Base-by-base conservation (phyloP, 768 basidiomycete species). In the Myochromella boudieri region DNA sequence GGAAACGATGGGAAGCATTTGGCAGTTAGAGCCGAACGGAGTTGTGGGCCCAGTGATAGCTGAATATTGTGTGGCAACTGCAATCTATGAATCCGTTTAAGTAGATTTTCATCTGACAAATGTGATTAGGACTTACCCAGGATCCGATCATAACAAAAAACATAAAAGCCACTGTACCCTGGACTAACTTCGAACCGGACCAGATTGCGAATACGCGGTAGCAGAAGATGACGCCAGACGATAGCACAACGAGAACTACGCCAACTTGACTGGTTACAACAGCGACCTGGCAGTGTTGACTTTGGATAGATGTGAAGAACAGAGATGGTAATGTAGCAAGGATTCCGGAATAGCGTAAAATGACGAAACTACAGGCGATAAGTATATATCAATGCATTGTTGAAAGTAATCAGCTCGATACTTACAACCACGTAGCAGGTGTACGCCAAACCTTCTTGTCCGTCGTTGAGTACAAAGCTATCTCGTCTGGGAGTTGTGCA, bases 121-220 rank as follows among this genome's bases (percentile, higher is more conserved):
- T n/a, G 18, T 17, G 1, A 6, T 34, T 25, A 20, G 11, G 22
- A 28, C 61, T 38, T 48, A 66, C 68, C 68, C 66, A 69, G 37
- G 60, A 57, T 42, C 58, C 54, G 22, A 64, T 40, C 62, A 64
- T 68, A 7, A 60, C 42, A 21, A 62, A 34, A 22, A 60, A 62
- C 21, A 62, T 53, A 7, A 60, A 17, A 3, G 51, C 46, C 9
- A 64, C 57, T 5, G 64, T 27, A 6, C 37, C 61, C 27, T 62
- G 36, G 15, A 64, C 59, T 28, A 56, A 47, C 29, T 52, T 61
- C 21, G 60, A 55, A 17, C 59, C 61, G 31, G 58, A 59, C 67
- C 68, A 71, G 33, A 71, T 58, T 14, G 62, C 58, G 34, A 57
- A 57, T 11, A 69, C 61, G 31, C 68, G 66, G 43, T 60, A 62